These are phyloP conservation scores for Geotrichum reessii DNA, from an alignment of 1,139 yeast species.

Conservation along the genomic window DNA sequence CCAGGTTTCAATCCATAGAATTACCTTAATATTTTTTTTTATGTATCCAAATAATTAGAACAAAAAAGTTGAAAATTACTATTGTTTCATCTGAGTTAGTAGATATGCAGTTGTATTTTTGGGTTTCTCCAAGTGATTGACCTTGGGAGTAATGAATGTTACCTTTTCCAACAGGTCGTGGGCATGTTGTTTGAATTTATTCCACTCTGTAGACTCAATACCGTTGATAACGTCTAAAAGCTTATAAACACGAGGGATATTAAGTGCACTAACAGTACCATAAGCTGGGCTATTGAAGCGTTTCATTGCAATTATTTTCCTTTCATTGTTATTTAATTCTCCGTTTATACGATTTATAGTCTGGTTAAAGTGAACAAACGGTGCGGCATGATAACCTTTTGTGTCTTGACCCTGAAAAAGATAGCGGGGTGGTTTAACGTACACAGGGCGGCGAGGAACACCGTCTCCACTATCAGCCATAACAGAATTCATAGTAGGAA, in stretches of 20 bases:
- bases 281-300: neutral
- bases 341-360: neutral
- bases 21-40: too few relatives aligned
- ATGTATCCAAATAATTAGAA: too few relatives aligned
- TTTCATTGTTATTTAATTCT: neutral
- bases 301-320: neutral
- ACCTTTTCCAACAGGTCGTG: neutral
- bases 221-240: neutral
- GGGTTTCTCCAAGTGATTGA: neutral
- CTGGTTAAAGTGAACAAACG: neutral
- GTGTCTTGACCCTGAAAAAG: conserved; percentile 14
- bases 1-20: too few relatives aligned
- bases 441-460: conserved; percentile 14
- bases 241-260: neutral
- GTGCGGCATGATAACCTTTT: conserved; percentile 11
- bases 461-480: conserved; percentile 19
- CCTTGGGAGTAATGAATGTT: neutral
- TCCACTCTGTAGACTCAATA: neutral
- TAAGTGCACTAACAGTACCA: neutral
- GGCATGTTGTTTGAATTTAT: neutral
- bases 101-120: neutral
- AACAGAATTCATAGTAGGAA: conserved; percentile 6
- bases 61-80: neutral
- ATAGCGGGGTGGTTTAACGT: conserved; percentile 1
- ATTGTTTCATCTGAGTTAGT: neutral